Percentiles rank a stretch among this genome's conserved stretches.
Evolutionary conservation across 306 rosid species (phyloP).

Genomic region (Cyclanthera cordifolia): DNA sequence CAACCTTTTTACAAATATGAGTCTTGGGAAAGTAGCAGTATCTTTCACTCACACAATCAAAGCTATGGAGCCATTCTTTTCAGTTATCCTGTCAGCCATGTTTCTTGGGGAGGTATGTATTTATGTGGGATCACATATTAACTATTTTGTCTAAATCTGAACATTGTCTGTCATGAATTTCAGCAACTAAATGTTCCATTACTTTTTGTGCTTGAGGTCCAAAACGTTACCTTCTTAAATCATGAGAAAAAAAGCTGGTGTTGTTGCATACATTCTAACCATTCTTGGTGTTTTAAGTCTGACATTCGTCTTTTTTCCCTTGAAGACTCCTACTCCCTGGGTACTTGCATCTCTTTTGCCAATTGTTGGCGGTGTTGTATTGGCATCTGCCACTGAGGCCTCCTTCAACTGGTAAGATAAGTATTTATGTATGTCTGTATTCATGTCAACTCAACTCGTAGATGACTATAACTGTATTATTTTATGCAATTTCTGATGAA

Average conservation of each 20-base stretch:
- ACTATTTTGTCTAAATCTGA: not conserved
- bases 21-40: conserved; percentile 93
- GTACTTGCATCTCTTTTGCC: conserved; percentile 77
- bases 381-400: conserved; percentile 78
- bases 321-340: conserved; percentile 65
- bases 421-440: not conserved
- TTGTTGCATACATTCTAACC: not conserved
- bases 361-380: conserved; percentile 78
- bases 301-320: not conserved
- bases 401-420: conserved; percentile 76
- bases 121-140: not conserved
- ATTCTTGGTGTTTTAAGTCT: conserved; percentile 12
- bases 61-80: conserved; percentile 92
- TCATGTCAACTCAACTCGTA: not conserved
- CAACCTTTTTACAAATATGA: conserved; percentile 83
- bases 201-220: not conserved
- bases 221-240: not conserved
- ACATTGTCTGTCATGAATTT: not conserved
- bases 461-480: not conserved
- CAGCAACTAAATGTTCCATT: not conserved
- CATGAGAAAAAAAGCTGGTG: conserved; percentile 7
- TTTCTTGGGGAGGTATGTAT: conserved; percentile 80
- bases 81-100: conserved; percentile 79
- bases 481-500: conserved; percentile 6
- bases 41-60: conserved; percentile 94